Base-by-base conservation (phyloP, 495 filamentous ascomycete species). In the Endocarpon pusillum region DNA sequence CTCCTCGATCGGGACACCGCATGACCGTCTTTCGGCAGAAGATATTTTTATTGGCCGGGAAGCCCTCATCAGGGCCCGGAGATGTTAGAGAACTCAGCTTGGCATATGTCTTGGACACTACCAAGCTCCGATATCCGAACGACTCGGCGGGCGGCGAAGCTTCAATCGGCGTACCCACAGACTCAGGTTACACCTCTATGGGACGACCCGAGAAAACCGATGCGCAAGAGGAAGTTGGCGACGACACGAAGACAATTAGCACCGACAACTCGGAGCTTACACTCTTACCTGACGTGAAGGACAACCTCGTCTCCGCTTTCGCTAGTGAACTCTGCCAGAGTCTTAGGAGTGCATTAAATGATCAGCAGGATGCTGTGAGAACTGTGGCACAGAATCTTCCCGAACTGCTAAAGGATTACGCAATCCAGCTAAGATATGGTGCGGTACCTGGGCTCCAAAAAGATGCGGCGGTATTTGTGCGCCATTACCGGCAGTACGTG, bases 1-100 rank as follows among this genome's bases (percentile, higher is more conserved):
- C 85, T 4, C 77, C 89, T 14, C 64, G 91, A 30, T 94, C 86
- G 14, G 91, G 91, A 0, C 91, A 99, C 52, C 89, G 84, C 52
- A 96, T 96, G 89, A 96, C 91, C 0, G 74, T 85, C 3, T 82
- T 82, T 43, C 80, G 80, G 3, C 91, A 92, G 45, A 77, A 86
- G 33, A 74, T 99, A 38, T 78, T 94, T 32, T 83, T 94, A 10
- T 59, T 94, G 26, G 91, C 81, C 8, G 89, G 89, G 32, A 91
- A 99, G 46, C 89, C 89, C 20, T 94, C 86, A 54, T 83, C 83
- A 7, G 77, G 79, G 19, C 69, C 80, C 0, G 67, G 75, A 36
- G 78, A 91, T 39, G 68, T 77, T 1, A 67, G 69, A 33, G 89
- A 99, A 49, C 66, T 99, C 41, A 81, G 78, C 44, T 66, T 92